These are phyloP conservation scores for Linnemannia schmuckeri DNA, from an alignment of 192 early-diverging fungal species.

Conservation along the genomic window DNA sequence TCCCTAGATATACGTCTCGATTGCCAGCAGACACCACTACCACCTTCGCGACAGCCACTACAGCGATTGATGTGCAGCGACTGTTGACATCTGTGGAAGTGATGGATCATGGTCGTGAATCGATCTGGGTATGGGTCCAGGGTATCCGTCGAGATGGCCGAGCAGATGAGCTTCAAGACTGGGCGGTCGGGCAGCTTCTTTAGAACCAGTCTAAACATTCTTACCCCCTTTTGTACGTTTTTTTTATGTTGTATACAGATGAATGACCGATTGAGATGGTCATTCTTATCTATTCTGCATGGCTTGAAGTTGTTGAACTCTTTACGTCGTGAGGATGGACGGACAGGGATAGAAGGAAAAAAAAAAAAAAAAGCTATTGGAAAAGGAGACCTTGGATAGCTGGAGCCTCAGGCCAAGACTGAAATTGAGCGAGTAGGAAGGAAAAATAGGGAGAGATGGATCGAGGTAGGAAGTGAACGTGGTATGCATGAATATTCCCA, in stretches of 20 bases:
- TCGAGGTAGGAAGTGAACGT: background rate
- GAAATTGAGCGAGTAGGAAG: background rate
- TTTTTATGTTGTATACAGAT: background rate
- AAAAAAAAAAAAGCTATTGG: background rate
- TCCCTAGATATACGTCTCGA: background rate
- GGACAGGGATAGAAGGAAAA: background rate
- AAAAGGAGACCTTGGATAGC: background rate
- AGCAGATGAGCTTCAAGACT: constrained; percentile 22
- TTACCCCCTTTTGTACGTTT: background rate
- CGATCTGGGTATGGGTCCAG: constrained; percentile 41
- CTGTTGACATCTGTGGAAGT: background rate
- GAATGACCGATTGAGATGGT: background rate
- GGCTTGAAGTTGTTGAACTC: background rate
- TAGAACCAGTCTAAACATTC: background rate
- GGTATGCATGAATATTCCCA: background rate
- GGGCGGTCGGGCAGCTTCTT: constrained; percentile 18
- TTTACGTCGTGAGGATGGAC: background rate
- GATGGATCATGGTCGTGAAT: background rate
- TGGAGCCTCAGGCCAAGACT: background rate
- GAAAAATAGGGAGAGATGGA: background rate
- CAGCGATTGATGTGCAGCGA: background rate
- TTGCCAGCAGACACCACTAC: background rate
- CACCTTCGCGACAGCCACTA: background rate
- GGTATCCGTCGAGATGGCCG: constrained; percentile 39
- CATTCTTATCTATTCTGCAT: background rate